Base-by-base conservation (phyloP, 768 basidiomycete genomes). In the Serendipita vermifera region DNA sequence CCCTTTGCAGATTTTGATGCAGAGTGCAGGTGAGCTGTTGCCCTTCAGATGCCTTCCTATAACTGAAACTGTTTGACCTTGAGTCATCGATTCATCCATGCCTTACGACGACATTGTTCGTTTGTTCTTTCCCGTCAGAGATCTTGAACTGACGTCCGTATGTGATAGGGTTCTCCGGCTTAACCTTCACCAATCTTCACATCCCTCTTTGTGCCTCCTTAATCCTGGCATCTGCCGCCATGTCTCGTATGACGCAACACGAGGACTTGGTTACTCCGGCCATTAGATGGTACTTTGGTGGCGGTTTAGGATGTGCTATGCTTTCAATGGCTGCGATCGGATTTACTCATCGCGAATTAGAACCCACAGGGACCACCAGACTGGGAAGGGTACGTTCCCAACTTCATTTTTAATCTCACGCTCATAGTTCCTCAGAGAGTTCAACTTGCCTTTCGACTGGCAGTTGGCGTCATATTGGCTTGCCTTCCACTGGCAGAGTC, bases 271-370 rank as follows among this genome's bases (percentile, higher is more conserved):
- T 65, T 20, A 54, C 38, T 3, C 22, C 26, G 24, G 41, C 33
- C 0, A 39, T 48, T n/a, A 54, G 51, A n/a, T 64, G 63, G 62
- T 65, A 64, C 61, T 68, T 65, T 60, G 61, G 62, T 3, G 59
- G 59, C 55, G 64, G 64, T 5, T 51, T 67, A 3, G 63, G 64
- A 29, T 41, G 59, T 24, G 59, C 59, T 2, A 35, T 68, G 39
- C 17, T 65, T 17, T 59, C 56, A 33, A 58, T 64, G 14, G 56
- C 15, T 35, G 15, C 24, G 6, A 51, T 51, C 31, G 46, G 46
- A 7, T 22, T 51, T 7, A 20, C 27, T 29, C 46, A 51, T 51
- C 3, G 46, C 22, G 11, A 15, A 4, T 29, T 51, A 7, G 46
- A 51, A n/a, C 22, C 46, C 9, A 7, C 5, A 9, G 46, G 46